Percentiles rank a stretch among this genome's conserved stretches.
These are phyloP conservation scores for Hordeum marinum DNA, from an alignment of 176 grass and related monocot genomes.

Conservation along the genomic window DNA sequence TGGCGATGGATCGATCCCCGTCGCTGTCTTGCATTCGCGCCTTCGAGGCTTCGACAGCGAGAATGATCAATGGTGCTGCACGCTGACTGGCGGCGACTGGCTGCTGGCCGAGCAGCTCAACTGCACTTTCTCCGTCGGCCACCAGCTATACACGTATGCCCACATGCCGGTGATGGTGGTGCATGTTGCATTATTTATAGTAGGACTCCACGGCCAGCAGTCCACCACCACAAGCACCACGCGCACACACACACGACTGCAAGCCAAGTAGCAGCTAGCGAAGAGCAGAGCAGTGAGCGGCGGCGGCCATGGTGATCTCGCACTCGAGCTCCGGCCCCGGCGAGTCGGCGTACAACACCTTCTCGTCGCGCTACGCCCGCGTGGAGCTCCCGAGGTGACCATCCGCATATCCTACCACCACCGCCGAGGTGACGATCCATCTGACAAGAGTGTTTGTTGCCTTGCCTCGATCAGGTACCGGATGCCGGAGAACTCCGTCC, in stretches of 20 bases:
- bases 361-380: constrained; percentile 69
- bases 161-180: no score
- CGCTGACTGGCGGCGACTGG: constrained; percentile 14
- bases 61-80: constrained; percentile 9
- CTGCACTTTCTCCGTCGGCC: constrained; percentile 35
- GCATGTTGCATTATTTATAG: neutral
- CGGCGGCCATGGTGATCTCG: constrained; percentile 65
- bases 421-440: neutral
- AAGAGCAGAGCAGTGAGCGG: neutral
- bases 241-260: neutral
- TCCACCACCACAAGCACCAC: constrained; percentile 1
- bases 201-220: neutral
- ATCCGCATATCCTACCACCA: no score
- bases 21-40: neutral
- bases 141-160: constrained; percentile 43
- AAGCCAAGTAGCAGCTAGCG: neutral
- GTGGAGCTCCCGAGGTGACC: constrained; percentile 45
- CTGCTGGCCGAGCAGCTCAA: constrained; percentile 32
- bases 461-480: constrained; percentile 43
- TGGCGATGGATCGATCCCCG: neutral
- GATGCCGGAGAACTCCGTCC: constrained; percentile 87
- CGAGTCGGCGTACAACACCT: constrained; percentile 34
- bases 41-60: neutral
- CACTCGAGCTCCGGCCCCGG: constrained; percentile 12
- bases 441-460: neutral